Percentiles rank a stretch among this genome's conserved stretches.
Conservation (phyloP, 176 grass and related monocot genomes). For the Miscanthus lutarioriparius region DNA sequence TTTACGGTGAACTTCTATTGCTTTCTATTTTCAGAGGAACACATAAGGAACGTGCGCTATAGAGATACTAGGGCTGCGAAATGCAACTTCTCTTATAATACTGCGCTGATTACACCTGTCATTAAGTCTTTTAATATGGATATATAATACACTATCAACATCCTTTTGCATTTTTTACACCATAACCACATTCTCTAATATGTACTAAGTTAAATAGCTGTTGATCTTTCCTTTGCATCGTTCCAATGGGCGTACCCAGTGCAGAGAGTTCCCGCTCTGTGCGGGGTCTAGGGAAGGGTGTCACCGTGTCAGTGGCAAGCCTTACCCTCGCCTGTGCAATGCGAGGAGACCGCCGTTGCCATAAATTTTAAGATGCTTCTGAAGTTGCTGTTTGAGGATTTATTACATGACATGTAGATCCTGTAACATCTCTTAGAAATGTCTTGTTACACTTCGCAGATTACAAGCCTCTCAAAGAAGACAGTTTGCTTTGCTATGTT, state of each 20-base stretch:
- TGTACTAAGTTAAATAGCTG: neutral
- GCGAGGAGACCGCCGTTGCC: no score
- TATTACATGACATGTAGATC: neutral
- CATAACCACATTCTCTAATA: slow-evolving; percentile 7
- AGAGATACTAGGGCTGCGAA: neutral
- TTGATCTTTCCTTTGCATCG: neutral
- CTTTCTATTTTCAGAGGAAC: slow-evolving; percentile 12
- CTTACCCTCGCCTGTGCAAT: no score
- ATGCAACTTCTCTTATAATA: slow-evolving; percentile 13
- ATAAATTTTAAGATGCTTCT: slow-evolving; percentile 11
- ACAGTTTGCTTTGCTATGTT: slow-evolving; percentile 99
- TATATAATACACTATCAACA: neutral
- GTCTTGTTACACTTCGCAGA: slow-evolving; percentile 53
- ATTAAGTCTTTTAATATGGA: neutral
- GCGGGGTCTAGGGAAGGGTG: no score
- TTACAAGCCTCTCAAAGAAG: slow-evolving; percentile 94
- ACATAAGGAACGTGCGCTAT: neutral
- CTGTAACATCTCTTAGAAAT: slow-evolving; percentile 7
- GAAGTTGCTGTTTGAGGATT: neutral
- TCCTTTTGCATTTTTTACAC: neutral
- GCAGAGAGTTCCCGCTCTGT: no score
- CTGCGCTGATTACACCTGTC: slow-evolving; percentile 1
- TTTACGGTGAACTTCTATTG: neutral
- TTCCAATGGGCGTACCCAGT: no score
- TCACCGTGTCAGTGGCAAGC: no score